Conservation (phyloP, 2,329 filamentous ascomycete genomes). For the Monosporascus sp. region DNA sequence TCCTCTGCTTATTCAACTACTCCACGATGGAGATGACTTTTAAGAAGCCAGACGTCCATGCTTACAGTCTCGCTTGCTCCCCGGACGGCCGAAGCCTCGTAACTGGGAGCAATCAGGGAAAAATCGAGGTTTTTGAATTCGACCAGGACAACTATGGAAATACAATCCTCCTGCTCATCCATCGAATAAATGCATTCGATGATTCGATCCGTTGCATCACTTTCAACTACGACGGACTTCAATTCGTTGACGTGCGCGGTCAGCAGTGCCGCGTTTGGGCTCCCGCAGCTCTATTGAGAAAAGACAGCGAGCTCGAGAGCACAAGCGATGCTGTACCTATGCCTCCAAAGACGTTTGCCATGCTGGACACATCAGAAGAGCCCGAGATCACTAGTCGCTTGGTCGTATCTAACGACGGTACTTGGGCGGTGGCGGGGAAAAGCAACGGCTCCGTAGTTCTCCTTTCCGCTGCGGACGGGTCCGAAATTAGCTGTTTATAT, state of each 20-base stretch:
- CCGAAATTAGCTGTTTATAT: conserved; percentile 12
- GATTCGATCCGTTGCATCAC: conserved; percentile 20
- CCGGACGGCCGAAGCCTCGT: conserved; percentile 19
- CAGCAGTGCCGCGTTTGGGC: conserved; percentile 30
- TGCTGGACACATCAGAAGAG: conserved; percentile 6
- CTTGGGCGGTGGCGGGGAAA: conserved; percentile 19
- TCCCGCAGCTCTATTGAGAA: conserved; percentile 24
- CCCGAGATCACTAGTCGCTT: conserved; percentile 17
- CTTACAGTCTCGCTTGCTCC: conserved; percentile 21
- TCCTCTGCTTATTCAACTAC: conserved; percentile 23
- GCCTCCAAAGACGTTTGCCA: conserved; percentile 5
- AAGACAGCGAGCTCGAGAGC: conserved; percentile 14
- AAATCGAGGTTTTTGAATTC: conserved; percentile 24
- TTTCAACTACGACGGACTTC: conserved; percentile 25
- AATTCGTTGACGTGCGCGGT: conserved; percentile 27
- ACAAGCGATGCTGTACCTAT: conserved; percentile 8
- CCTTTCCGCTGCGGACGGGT: conserved; percentile 14
- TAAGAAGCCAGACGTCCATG: conserved; percentile 10
- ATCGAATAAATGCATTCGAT: conserved; percentile 24
- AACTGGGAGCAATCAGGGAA: conserved; percentile 16
- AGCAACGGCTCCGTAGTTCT: conserved; percentile 18
- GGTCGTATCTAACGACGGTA: conserved; percentile 7
- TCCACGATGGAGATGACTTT: conserved; percentile 11
- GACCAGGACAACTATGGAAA: conserved; percentile 6
- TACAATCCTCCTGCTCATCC: conserved; percentile 15